Evolutionary conservation across 345 rosid genomes (phyloP).

Genomic region (Rhizophora apiculata): DNA sequence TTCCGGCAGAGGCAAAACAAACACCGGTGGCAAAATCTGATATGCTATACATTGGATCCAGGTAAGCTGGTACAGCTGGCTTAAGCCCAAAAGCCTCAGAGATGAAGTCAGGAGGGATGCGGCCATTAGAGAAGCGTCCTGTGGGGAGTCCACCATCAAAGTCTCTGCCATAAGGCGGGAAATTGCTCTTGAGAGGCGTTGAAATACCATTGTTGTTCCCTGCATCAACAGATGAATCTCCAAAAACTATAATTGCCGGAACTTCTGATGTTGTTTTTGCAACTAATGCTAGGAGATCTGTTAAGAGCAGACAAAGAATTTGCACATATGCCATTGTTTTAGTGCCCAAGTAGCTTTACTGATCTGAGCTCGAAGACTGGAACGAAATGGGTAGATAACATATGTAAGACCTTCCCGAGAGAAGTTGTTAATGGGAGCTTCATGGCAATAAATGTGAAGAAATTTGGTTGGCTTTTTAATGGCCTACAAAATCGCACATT

Average conservation of each 20-base stretch:
- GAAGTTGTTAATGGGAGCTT: too few species aligned
- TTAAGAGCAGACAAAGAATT: background rate
- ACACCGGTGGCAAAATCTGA: conserved; percentile 75
- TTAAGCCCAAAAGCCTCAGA: conserved; percentile 74
- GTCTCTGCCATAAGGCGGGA: conserved; percentile 76
- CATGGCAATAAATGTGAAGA: too few species aligned
- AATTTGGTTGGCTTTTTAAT: too few species aligned
- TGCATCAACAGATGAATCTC: conserved; percentile 74
- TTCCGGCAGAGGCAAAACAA: conserved; percentile 90
- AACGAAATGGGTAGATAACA: too few species aligned
- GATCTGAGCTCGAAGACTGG: too few species aligned
- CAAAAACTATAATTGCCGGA: conserved; percentile 66
- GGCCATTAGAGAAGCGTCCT: conserved; percentile 73
- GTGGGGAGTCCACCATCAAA: conserved; percentile 59
- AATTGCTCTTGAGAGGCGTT: conserved; percentile 66
- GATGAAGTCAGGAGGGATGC: conserved; percentile 65
- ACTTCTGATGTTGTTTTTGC: conserved; percentile 20
- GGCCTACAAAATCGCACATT: too few species aligned
- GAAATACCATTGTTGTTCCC: conserved; percentile 79
- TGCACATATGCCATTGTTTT: background rate
- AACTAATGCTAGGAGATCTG: background rate
- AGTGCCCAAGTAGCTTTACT: background rate
- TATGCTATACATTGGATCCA: conserved; percentile 61
- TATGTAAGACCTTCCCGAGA: too few species aligned
- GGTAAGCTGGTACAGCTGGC: conserved; percentile 63